Evolutionary conservation across 2,329 filamentous ascomycete genomes (phyloP).

Genomic region (Hypoxylon sp.): DNA sequence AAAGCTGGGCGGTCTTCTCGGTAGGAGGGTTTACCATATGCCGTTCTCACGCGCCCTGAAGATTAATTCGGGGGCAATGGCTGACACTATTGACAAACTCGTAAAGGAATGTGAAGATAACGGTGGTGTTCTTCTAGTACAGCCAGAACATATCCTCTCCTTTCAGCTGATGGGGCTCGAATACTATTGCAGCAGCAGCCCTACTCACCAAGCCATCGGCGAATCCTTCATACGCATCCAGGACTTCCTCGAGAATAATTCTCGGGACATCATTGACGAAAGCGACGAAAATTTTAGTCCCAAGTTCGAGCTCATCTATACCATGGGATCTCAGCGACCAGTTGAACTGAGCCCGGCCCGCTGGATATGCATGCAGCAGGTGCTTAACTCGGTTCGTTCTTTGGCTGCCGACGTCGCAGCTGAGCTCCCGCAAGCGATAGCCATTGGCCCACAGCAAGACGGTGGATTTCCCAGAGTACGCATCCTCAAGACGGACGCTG

Average conservation of each 20-base stretch:
- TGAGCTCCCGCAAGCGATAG: conserved; percentile 57
- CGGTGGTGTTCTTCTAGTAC: too few species aligned
- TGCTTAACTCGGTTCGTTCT: conserved; percentile 57
- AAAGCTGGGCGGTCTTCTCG: conserved; percentile 66
- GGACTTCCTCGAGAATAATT: conserved; percentile 62
- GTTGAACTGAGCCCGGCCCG: conserved; percentile 66
- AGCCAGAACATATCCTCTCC: too few species aligned
- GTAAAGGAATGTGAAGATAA: too few species aligned
- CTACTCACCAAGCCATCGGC: too few species aligned
- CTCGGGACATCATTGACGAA: conserved; percentile 75
- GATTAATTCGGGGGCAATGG: too few species aligned
- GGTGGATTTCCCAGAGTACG: conserved; percentile 67
- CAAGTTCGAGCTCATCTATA: conserved; percentile 68
- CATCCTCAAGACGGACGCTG: conserved; percentile 62
- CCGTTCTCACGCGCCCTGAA: conserved; percentile 72
- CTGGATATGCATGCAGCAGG: conserved; percentile 59
- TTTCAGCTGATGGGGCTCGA: too few species aligned
- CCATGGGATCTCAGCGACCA: conserved; percentile 59
- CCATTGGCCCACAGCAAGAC: conserved; percentile 56
- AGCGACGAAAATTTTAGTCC: conserved; percentile 66
- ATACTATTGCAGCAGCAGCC: too few species aligned
- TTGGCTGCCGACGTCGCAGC: conserved; percentile 54
- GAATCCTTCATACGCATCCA: conserved; percentile 59
- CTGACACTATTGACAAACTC: too few species aligned
- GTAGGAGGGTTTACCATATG: conserved; percentile 65